Base-by-base conservation (phyloP, 2,329 filamentous ascomycete species). In the Colletotrichum kahawae region DNA sequence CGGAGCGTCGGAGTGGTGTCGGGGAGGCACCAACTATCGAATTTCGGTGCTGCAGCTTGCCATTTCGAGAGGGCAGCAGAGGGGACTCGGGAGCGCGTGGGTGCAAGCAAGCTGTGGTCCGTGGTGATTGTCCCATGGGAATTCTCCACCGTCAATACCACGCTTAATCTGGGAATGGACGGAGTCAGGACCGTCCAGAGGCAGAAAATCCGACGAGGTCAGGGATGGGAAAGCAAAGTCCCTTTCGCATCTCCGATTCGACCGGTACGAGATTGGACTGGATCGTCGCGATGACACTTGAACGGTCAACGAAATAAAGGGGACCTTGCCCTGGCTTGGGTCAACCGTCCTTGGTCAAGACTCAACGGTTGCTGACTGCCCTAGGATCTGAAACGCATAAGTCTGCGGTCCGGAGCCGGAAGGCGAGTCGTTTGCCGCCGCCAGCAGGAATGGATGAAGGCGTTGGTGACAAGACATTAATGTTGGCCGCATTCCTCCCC, bases 71-170 rank as follows among this genome's bases (percentile, higher is more conserved):
- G 33, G 18, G 57, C n/a, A 62, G 29, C 57, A 60, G 10, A 54
- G 18, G 54, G 12, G n/a, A 31, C 12, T 9, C 18, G 8, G 7
- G 10, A 18, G 27, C 7, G 24, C 3, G 21, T 14, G 66, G 34
- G 33, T 24, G 51, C 33, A 70, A 64, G 59, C 70, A 75, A 72
- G 73, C 69, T 51, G 69, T 67, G 73, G 69, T 75, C 73, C 60
- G 67, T 48, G 70, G 27, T 57, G 5, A 24, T 59, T 18, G 24
- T 57, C 63, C 69, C 31, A 63, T 67, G 63, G 62, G 33, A 27
- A 16, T 21, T 18, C 69, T 36, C 64, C 56, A 48, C 72, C 12
- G 36, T 12, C 67, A 27, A 48, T 74, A 48, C 67, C 14, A 71
- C 71, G 67, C 71, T 74, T 70, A 65, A 74, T 74, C 67, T 74